Evolutionary conservation across 371 early-diverging fungal genomes (phyloP), one percentile per base, ranked within the genome.

Genomic region (Capillidium heterosporum): DNA sequence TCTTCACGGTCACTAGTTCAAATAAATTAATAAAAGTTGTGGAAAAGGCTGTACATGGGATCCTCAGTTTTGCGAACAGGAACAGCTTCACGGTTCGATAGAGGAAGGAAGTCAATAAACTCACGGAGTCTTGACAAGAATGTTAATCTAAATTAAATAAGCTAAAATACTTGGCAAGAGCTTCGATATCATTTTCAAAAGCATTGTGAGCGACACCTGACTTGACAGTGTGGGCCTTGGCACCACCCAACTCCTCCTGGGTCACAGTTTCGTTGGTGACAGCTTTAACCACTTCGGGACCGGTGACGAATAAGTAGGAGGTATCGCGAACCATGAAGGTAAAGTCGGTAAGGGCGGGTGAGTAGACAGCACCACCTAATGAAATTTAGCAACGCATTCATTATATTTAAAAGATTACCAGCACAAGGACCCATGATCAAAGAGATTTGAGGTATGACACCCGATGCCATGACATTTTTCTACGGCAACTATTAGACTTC

Each of bases 381-480:
- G 11, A 58, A 50, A 24, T 7, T 2, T 29, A 51, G 24, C 15
- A 41, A 27, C 29, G 27, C 19, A 29, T 23, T 19, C 48, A 35
- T 41, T 28, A 35, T 51, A 31, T 32, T 43, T 1, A 44, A 31
- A 1, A 50, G 32, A 39, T 44, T 44, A 61, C 71, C 95, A 27
- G 96, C 96, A 65, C 95, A 95, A 4, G 96, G 96, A 0, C 96
- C 96, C 96, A 95, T 94, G 48, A 95, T 87, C 48, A 95, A 61
- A 1, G 94, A 93, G 48, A 95, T 81, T 65, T 95, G 96, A 39
- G 96, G 96, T 40, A 95, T 74, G 10, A 94, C 95, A 17, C 96
- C 96, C 1, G 91, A 90, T 1, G 91, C 89, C 62, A 84, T 57
- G 31, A 91, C 93, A 67, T 95, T 95, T 59, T 82, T 79, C 71